phyloP scores from a whole-genome alignment of 306 rosid species.

The Rosa multiflora region DNA sequence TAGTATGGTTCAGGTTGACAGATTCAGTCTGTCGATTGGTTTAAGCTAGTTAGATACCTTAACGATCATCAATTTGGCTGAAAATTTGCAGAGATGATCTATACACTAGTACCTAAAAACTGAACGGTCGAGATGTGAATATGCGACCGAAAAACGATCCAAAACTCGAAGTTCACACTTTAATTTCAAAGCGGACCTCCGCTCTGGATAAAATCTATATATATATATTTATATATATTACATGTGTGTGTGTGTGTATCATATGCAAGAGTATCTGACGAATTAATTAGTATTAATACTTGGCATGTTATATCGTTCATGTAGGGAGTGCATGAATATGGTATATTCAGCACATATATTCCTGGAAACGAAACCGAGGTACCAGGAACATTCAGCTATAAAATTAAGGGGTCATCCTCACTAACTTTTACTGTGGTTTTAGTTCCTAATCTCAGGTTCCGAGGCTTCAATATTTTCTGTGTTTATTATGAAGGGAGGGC shows the following conservation, averaged over 20 bases:
- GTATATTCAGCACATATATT: constrained; percentile 8
- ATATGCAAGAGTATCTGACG: background rate
- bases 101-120: too few species aligned
- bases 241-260: too few species aligned
- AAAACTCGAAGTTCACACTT: too few species aligned
- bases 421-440: background rate
- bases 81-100: too few species aligned
- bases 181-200: too few species aligned
- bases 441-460: background rate
- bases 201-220: too few species aligned
- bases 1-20: too few species aligned
- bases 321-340: background rate
- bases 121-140: too few species aligned
- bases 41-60: too few species aligned
- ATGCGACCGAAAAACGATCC: too few species aligned
- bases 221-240: accelerated
- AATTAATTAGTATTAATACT: background rate
- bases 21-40: too few species aligned
- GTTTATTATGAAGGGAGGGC: background rate
- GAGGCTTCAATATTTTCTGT: background rate
- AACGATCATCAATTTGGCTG: too few species aligned
- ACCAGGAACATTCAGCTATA: background rate
- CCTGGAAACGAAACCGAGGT: background rate
- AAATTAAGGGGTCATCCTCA: background rate
- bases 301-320: background rate